Evolutionary conservation across 1,284 basidiomycete genomes (phyloP).

Genomic region (Rhizopogon hawkerae): DNA sequence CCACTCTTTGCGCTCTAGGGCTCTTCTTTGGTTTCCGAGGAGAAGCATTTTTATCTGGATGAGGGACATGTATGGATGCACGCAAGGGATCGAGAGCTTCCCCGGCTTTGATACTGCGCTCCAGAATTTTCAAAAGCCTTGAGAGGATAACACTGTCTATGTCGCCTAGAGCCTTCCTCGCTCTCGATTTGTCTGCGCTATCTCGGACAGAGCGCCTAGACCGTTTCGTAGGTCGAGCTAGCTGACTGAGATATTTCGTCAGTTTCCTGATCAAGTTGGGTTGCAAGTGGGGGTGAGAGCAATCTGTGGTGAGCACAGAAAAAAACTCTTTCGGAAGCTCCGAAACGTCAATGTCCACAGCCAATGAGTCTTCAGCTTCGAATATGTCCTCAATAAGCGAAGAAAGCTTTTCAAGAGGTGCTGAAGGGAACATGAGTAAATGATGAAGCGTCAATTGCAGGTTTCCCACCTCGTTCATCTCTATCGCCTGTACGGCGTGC

Average conservation of each 20-base stretch:
- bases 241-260: constrained; percentile 55
- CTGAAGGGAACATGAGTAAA: constrained; percentile 30
- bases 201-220: constrained; percentile 35
- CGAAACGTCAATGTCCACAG: constrained; percentile 48
- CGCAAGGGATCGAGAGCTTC: constrained; percentile 68
- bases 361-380: constrained; percentile 78
- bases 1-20: constrained; percentile 30
- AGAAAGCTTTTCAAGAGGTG: constrained; percentile 65
- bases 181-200: constrained; percentile 38
- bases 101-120: constrained; percentile 64
- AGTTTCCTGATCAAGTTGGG: constrained; percentile 58
- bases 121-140: constrained; percentile 66
- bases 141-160: constrained; percentile 54
- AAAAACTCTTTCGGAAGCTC: constrained; percentile 63
- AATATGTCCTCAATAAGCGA: constrained; percentile 77
- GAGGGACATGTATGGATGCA: constrained; percentile 19
- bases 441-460: constrained; percentile 1
- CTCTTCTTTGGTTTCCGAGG: constrained; percentile 26
- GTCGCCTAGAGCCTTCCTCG: constrained; percentile 52
- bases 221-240: constrained; percentile 57
- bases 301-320: constrained; percentile 49
- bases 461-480: constrained; percentile 58
- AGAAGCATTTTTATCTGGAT: constrained; percentile 15
- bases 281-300: constrained; percentile 52
- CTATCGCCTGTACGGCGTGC: constrained; percentile 60